phyloP scores from a whole-genome alignment of 179 eudicot genomes.

The Amaranthus tricolor region DNA sequence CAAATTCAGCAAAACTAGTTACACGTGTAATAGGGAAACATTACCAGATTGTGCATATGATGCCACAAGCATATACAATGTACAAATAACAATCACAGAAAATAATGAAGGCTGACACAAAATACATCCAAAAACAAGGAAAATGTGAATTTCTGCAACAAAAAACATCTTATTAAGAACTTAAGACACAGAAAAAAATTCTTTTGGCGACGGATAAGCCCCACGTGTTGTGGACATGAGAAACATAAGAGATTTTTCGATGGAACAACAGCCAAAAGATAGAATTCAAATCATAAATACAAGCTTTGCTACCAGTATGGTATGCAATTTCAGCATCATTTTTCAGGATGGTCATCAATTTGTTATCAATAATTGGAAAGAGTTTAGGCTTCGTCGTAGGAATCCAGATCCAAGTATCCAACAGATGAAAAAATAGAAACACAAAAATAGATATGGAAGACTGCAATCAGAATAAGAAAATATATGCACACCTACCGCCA shows the following conservation, averaged over 20 bases:
- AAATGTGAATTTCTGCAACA: neutral
- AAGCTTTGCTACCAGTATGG: no score
- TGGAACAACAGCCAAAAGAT: neutral
- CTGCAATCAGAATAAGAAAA: neutral
- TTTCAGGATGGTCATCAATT: neutral
- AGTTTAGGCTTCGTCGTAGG: neutral
- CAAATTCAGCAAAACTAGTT: neutral
- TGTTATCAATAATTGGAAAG: neutral
- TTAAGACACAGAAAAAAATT: neutral
- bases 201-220: neutral
- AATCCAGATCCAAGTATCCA: neutral
- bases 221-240: neutral
- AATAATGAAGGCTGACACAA: neutral
- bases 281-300: neutral
- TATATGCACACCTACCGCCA: constrained; percentile 51
- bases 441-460: neutral
- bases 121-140: neutral
- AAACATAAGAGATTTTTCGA: neutral
- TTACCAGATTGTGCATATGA: neutral
- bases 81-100: neutral
- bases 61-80: neutral
- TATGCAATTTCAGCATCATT: neutral
- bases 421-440: neutral
- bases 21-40: neutral
- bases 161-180: neutral